Evolutionary conservation across 352 stramenopile species (phyloP), one percentile per base, ranked within the genome.

Genomic region (Thalassiosira oceanica): DNA sequence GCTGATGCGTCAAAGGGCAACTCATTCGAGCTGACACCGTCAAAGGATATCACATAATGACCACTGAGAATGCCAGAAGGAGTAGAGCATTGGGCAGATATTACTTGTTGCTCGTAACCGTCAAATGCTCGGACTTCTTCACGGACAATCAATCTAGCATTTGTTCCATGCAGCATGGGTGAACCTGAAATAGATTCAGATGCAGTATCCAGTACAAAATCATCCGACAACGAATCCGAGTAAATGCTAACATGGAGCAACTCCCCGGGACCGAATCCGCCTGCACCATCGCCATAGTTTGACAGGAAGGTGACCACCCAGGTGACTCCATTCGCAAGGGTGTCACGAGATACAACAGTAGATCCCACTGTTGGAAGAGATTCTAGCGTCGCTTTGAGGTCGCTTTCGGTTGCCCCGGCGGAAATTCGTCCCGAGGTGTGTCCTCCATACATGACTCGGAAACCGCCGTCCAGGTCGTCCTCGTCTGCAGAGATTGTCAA

Each of bases 91-190:
- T 84, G 88, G 0, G 90, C 87, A 1, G 74, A 80, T 8, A 97
- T 76, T 1, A 76, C 90, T 54, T 98, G 94, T 62, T 97, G 91
- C 27, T 97, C 94, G 50, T 89, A 97, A 2, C 95, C 94, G 15
- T 94, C 93, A 66, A 93, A 95, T 6, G 86, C 90, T 13, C 91
- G 62, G 2, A 97, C 89, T 28, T 94, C 79, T 1, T 92, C 93
- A 3, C 79, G 75, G 13, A 93, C 84, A 7, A 87, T 77, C 7
- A 97, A 42, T 41, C 80, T 84, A 1, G 87, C 92, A 44, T 83
- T 86, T 4, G 88, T 95, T 6, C 93, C 93, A 8, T 57, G 88
- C 13, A 98, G 52, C n/a, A n/a, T n/a, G n/a, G n/a, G n/a, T n/a
- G n/a, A n/a, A 0, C 54, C 61, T n/a, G 57, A 49, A 11, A 54